Conservation (phyloP, 2,329 filamentous ascomycete species). For the Hymenotorrendiella dingleyae region DNA sequence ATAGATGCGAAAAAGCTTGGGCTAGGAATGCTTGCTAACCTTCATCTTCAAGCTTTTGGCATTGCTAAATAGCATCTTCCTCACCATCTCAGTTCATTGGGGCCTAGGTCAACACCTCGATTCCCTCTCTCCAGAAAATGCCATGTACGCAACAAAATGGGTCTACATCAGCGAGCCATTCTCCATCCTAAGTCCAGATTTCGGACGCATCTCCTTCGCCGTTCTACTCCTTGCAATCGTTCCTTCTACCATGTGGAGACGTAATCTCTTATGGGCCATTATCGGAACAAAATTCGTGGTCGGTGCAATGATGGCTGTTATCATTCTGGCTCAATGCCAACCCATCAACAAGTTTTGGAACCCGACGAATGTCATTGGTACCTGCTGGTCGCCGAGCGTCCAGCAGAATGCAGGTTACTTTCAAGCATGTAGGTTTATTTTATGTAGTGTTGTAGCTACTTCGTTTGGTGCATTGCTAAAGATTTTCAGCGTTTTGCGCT, state of each 20-base stretch:
- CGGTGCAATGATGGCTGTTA: not conserved
- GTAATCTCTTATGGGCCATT: not conserved
- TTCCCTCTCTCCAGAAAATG: not conserved
- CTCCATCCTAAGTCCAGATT: not conserved
- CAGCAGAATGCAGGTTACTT: slow-evolving; percentile 2
- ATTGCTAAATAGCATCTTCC: not conserved
- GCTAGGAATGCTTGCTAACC: no score
- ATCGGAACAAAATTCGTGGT: not conserved
- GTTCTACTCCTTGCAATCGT: not conserved
- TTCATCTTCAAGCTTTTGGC: not conserved
- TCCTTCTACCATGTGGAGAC: not conserved
- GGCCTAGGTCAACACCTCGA: not conserved
- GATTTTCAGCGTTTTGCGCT: not conserved
- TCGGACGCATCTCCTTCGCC: not conserved
- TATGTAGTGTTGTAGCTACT: not conserved
- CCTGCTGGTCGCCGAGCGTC: not conserved
- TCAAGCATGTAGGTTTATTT: slow-evolving; percentile 3
- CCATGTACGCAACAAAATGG: not conserved
- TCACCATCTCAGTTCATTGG: not conserved
- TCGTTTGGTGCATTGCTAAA: not conserved
- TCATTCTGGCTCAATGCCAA: not conserved
- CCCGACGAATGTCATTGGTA: not conserved
- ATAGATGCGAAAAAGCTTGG: no score
- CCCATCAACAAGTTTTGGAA: slow-evolving; percentile 1
- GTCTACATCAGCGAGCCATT: not conserved